Base-by-base conservation (phyloP, 305 asterid genomes). In the Solanum hybrid region DNA sequence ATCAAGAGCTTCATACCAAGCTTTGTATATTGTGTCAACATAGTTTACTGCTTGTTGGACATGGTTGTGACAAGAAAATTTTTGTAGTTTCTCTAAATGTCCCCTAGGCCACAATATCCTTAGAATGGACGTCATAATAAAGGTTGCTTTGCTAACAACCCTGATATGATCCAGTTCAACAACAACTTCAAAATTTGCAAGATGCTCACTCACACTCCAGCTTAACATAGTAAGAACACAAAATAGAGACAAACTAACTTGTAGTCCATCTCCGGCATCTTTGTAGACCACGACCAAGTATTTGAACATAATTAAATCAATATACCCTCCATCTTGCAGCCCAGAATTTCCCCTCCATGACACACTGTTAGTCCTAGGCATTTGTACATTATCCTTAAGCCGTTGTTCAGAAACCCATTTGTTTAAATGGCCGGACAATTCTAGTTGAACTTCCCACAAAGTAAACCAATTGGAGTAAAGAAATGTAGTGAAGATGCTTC, bases 181-280 rank as follows among this genome's bases (percentile, higher is more conserved):
- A 7, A 96, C 96, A 76, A 95, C 95, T 90, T 96, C 69, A 86
- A 89, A 97, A 77, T 96, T 95, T 16, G 92, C 95, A 83, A 93
- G 93, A 91, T 95, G 95, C 84, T 97, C 99, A 8, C 96, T 94
- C 91, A 96, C 97, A 87, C 98, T 97, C 98, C 98, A 96, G 89
- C 98, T 96, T 93, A 97, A 91, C 97, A 97, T 93, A n/a, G 98
- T 95, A 96, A 97, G 94, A 82, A 98, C 96, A 89, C 94, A 97
- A 67, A 97, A 90, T 86, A 92, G 93, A 4, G 98, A 97, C 88
- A 97, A 97, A 74, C 94, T 92, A 90, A 95, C 35, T 24, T 28
- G 78, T 12, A 73, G 20, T 26, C 29, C 20, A 26, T 26, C 34
- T 71, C 77, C 34, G 14, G 35, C 34, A 26, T 71, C 14, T 11